phyloP scores from a whole-genome alignment of 2,329 filamentous ascomycete species.

The Diaporthe sp. region DNA sequence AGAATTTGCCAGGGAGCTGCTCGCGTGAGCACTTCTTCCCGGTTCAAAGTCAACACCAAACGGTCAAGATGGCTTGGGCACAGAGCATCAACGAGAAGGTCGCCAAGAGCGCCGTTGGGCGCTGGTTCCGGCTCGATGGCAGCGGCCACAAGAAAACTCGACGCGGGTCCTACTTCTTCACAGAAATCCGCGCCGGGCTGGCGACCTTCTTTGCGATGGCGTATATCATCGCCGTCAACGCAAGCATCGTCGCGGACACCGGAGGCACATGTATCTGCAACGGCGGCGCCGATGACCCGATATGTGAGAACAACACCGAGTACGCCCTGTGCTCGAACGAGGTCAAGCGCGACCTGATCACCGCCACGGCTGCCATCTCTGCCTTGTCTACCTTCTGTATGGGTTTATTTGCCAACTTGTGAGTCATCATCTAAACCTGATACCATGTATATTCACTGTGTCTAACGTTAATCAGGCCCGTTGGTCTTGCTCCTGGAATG shows the following conservation, averaged over 20 bases:
- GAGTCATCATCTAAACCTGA: conserved; percentile 46
- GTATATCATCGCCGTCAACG: conserved; percentile 66
- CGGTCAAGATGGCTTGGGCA: conserved; percentile 61
- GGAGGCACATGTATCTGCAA: conserved; percentile 84
- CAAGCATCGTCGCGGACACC: conserved; percentile 68
- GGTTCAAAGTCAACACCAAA: not conserved
- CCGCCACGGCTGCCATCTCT: conserved; percentile 86
- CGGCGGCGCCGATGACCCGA: conserved; percentile 61
- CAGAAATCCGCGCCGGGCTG: conserved; percentile 85
- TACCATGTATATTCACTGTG: not conserved
- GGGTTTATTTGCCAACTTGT: conserved; percentile 85
- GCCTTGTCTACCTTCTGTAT: conserved; percentile 86
- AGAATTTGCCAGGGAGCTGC: conserved; percentile 4
- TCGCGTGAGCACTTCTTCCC: conserved; percentile 17
- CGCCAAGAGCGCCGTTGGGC: conserved; percentile 75
- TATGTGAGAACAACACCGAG: conserved; percentile 67
- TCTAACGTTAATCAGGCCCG: conserved; percentile 58
- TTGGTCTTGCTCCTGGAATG: conserved; percentile 81
- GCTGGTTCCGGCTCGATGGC: conserved; percentile 84
- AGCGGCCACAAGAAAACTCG: conserved; percentile 74
- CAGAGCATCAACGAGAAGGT: conserved; percentile 68
- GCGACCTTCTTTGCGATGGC: conserved; percentile 81
- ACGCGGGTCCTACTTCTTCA: conserved; percentile 83
- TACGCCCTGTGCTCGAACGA: conserved; percentile 75
- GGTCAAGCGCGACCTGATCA: conserved; percentile 84